Conservation (phyloP, 106 monocot species). For the Phalaenopsis aphrodite region DNA sequence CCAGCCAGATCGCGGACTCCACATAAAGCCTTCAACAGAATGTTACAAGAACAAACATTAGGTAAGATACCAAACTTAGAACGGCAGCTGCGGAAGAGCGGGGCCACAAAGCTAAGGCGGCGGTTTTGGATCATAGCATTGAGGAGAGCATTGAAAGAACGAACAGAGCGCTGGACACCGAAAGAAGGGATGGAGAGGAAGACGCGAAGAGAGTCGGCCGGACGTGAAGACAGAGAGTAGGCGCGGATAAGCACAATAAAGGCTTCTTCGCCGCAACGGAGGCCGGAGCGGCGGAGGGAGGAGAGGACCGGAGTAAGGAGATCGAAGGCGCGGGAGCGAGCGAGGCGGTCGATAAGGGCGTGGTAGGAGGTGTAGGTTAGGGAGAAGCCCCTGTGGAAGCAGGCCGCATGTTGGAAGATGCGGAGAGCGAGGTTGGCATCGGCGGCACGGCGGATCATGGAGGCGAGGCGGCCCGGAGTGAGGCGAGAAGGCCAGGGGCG, state of each 20-base stretch:
- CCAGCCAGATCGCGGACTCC: slow-evolving; percentile 27
- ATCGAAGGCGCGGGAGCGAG: slow-evolving; percentile 32
- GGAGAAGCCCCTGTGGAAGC: slow-evolving; percentile 38
- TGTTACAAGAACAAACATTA: slow-evolving; percentile 70
- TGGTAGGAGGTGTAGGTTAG: slow-evolving; percentile 21
- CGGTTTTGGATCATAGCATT: slow-evolving; percentile 64
- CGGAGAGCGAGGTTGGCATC: slow-evolving; percentile 29
- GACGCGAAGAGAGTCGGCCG: slow-evolving; percentile 26
- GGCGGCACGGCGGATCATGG: slow-evolving; percentile 43
- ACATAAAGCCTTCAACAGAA: slow-evolving; percentile 62
- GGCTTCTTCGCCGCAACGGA: slow-evolving; percentile 36
- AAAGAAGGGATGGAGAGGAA: slow-evolving; percentile 50
- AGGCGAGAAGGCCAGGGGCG: slow-evolving; percentile 55
- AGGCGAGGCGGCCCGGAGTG: slow-evolving; percentile 39
- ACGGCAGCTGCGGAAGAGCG: slow-evolving; percentile 41
- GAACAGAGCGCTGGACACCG: slow-evolving; percentile 42
- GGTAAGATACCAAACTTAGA: slow-evolving; percentile 47
- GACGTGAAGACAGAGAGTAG: slow-evolving; percentile 37
- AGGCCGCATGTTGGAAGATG: slow-evolving; percentile 51
- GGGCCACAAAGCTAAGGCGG: slow-evolving; percentile 34
- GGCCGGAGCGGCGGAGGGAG: slow-evolving; percentile 26
- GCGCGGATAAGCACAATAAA: slow-evolving; percentile 59
- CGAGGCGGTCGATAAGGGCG: slow-evolving; percentile 34
- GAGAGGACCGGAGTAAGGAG: slow-evolving; percentile 29
- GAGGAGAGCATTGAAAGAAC: slow-evolving; percentile 80